phyloP scores from a whole-genome alignment of 2,329 filamentous ascomycete species.

The Elsinoe necatrix region DNA sequence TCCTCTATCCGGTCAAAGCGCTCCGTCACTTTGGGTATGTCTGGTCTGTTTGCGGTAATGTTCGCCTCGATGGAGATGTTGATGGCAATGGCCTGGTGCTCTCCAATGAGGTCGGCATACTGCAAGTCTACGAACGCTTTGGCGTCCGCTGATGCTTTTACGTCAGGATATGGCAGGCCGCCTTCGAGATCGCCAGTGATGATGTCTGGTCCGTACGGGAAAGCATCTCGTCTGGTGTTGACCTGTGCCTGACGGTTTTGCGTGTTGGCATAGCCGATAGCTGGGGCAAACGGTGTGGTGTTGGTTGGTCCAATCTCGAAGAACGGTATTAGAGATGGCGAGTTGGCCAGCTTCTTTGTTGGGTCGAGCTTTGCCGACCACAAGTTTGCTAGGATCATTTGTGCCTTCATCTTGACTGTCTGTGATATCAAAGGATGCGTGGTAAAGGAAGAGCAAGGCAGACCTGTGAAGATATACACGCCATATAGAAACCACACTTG shows the following conservation, averaged over 20 bases:
- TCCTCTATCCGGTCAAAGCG: slow-evolving; percentile 25
- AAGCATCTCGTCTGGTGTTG: not conserved
- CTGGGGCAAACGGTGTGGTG: not conserved
- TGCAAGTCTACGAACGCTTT: not conserved
- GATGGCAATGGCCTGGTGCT: not conserved
- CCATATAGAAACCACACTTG: not conserved
- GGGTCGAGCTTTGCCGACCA: not conserved
- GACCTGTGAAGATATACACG: not conserved
- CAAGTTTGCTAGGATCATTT: not conserved
- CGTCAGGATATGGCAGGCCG: not conserved
- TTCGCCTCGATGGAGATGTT: not conserved
- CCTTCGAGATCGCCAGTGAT: not conserved
- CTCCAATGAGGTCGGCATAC: slow-evolving; percentile 2
- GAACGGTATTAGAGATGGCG: slow-evolving; percentile 1
- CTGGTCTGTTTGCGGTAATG: not conserved
- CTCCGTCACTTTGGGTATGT: not conserved
- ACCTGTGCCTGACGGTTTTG: not conserved
- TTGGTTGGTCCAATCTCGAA: slow-evolving; percentile 2
- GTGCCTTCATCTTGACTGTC: not conserved
- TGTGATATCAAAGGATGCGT: not conserved
- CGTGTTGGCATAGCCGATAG: not conserved
- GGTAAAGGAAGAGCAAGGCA: not conserved
- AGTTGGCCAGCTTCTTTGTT: slow-evolving; percentile 3
- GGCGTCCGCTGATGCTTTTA: not conserved
- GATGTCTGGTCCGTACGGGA: slow-evolving; percentile 12